phyloP scores from a whole-genome alignment of 2,329 filamentous ascomycete species.

The Ustilaginoidea virens region DNA sequence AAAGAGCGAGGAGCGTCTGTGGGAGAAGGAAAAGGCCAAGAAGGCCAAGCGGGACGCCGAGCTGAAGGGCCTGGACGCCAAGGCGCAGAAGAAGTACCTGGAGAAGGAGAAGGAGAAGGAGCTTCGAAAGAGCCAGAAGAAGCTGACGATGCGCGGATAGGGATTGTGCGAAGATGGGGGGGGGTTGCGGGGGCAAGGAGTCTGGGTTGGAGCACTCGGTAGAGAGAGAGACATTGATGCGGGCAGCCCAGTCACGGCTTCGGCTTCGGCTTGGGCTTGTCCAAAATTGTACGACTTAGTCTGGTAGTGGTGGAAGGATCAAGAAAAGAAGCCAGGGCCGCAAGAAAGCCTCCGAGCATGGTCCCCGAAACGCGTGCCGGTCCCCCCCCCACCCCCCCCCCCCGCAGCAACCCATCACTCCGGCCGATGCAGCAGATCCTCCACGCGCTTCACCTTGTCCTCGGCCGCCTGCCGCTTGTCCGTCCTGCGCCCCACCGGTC shows the following conservation, averaged over 20 bases:
- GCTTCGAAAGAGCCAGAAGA: slow-evolving; percentile 38
- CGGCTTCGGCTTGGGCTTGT: no score
- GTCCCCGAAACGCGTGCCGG: no score
- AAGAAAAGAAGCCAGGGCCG: no score
- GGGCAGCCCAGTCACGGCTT: no score
- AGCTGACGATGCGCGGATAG: slow-evolving; percentile 36
- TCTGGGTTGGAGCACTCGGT: no score
- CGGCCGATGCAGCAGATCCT: slow-evolving; percentile 28
- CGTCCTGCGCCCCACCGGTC: slow-evolving; percentile 36
- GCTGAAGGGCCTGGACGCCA: slow-evolving; percentile 60
- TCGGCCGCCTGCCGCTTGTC: slow-evolving; percentile 72
- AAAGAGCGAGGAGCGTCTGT: slow-evolving; percentile 62
- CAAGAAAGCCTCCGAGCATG: no score
- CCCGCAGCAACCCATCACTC: slow-evolving; percentile 1
- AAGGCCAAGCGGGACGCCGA: slow-evolving; percentile 84
- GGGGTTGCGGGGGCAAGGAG: neutral
- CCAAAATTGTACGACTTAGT: no score
- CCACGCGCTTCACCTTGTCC: slow-evolving; percentile 58
- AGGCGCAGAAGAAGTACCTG: slow-evolving; percentile 74
- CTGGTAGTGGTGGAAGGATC: no score
- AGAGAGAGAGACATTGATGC: no score
- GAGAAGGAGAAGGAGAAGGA: slow-evolving; percentile 70
- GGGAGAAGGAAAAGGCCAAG: slow-evolving; percentile 59
- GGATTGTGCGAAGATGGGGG: neutral
- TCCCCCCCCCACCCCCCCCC: no score